Evolutionary conservation across 441 rosid species (phyloP).

Genomic region (Pelargonium cotyledonis): DNA sequence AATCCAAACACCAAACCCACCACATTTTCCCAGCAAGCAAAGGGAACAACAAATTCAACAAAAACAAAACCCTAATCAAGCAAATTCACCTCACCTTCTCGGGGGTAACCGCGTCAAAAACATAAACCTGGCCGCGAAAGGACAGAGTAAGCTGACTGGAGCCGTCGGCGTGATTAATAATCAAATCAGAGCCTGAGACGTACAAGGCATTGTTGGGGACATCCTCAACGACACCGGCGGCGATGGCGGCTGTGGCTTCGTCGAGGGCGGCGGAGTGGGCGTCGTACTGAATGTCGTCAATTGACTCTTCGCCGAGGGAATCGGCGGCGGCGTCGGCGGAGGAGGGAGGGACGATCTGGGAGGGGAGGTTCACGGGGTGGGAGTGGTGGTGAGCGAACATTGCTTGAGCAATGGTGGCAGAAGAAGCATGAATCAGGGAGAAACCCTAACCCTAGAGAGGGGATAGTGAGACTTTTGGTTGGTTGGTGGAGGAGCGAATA

Average conservation of each 20-base stretch:
- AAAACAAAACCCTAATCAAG: slow-evolving; percentile 10
- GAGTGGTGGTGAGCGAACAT: slow-evolving; percentile 78
- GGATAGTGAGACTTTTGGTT: slow-evolving; percentile 12
- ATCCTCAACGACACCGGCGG: slow-evolving; percentile 24
- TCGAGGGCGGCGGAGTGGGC: no score
- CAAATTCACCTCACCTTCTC: slow-evolving; percentile 47
- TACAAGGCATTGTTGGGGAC: not conserved
- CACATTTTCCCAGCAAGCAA: no score
- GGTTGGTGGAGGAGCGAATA: no score
- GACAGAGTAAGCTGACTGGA: slow-evolving; percentile 78
- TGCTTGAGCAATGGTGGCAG: slow-evolving; percentile 18
- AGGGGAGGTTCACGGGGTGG: slow-evolving; percentile 49
- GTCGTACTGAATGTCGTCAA: slow-evolving; percentile 22
- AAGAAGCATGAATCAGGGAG: not conserved
- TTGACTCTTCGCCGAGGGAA: slow-evolving; percentile 43
- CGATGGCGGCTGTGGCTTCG: no score
- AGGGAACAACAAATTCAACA: not conserved
- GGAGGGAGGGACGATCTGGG: slow-evolving; percentile 53
- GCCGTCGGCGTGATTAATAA: slow-evolving; percentile 34
- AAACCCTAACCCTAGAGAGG: slow-evolving; percentile 34
- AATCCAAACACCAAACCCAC: no score
- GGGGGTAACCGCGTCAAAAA: slow-evolving; percentile 73
- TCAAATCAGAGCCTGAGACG: slow-evolving; percentile 27
- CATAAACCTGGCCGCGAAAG: slow-evolving; percentile 89
- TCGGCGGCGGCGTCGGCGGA: no score